Evolutionary conservation across 73 alveolate genomes (phyloP).

Genomic region (Paramecium primaurelia): DNA sequence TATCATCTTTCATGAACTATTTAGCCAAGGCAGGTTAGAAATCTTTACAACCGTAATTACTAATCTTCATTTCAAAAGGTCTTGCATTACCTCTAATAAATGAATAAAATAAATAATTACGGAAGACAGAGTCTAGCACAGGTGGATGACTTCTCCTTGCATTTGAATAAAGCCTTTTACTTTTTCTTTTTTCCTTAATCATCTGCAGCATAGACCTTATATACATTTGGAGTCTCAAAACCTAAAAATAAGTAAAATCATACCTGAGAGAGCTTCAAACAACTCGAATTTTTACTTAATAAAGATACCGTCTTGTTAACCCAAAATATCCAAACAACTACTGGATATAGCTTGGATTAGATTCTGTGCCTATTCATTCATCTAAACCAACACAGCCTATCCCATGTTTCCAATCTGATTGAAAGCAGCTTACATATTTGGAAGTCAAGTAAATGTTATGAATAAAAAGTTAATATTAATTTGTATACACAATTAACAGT

Average conservation of each 20-base stretch:
- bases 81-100: not conserved
- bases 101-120: not conserved
- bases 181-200: not conserved
- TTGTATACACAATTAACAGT: not conserved
- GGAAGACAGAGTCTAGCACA: constrained; percentile 40
- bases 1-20: not conserved
- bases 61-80: constrained; percentile 39
- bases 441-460: not conserved
- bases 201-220: constrained; percentile 44
- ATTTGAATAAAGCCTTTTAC: constrained; percentile 30
- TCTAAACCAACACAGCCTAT: not conserved
- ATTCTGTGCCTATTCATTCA: not conserved
- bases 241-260: not conserved
- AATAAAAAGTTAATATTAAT: not conserved
- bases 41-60: constrained; percentile 33
- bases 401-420: not conserved
- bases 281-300: not conserved
- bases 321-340: not conserved
- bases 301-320: not conserved
- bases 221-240: constrained; percentile 48
- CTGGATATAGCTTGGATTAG: not conserved
- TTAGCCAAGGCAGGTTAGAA: not conserved
- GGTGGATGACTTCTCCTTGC: constrained; percentile 24
- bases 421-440: not conserved
- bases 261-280: not conserved